phyloP scores from a whole-genome alignment of 257 asterid genomes.

The Verbascum thapsus region DNA sequence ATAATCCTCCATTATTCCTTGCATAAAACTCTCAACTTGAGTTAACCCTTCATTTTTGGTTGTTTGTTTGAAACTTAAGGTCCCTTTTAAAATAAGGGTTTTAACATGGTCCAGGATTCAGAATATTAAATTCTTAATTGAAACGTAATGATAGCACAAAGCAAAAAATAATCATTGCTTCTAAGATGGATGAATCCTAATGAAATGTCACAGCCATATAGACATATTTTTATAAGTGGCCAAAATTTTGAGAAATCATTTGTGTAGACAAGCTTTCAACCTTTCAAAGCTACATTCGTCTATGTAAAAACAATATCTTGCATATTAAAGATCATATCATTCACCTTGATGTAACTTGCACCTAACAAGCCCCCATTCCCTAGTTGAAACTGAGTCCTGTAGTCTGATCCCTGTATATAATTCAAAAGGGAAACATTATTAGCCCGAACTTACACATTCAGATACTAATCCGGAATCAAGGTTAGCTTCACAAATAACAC shows the following conservation, averaged over 20 bases:
- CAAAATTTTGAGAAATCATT: background rate
- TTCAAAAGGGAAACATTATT: constrained; percentile 29
- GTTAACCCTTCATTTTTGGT: too few relatives aligned
- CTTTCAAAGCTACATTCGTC: background rate
- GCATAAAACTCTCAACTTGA: too few relatives aligned
- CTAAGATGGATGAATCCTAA: background rate
- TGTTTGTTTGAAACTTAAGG: background rate
- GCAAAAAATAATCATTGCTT: background rate
- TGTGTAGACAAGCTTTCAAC: constrained; percentile 13
- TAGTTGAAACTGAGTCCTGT: constrained; percentile 74
- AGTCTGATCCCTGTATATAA: constrained; percentile 70
- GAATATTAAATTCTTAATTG: background rate
- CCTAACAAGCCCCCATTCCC: constrained; percentile 81
- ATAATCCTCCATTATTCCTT: too few relatives aligned
- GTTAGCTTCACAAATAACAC: background rate
- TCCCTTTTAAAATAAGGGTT: background rate
- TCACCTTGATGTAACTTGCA: constrained; percentile 91
- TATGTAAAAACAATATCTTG: constrained; percentile 7
- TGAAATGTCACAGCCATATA: constrained; percentile 1
- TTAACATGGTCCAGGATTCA: background rate
- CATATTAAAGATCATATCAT: constrained; percentile 29
- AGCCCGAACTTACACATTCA: constrained; percentile 24
- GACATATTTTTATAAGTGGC: background rate
- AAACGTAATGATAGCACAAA: background rate
- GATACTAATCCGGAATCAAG: constrained; percentile 14